Evolutionary conservation across 768 basidiomycete species (phyloP), one percentile per base, ranked within the genome.

Genomic region (Mycena rebaudengoi): DNA sequence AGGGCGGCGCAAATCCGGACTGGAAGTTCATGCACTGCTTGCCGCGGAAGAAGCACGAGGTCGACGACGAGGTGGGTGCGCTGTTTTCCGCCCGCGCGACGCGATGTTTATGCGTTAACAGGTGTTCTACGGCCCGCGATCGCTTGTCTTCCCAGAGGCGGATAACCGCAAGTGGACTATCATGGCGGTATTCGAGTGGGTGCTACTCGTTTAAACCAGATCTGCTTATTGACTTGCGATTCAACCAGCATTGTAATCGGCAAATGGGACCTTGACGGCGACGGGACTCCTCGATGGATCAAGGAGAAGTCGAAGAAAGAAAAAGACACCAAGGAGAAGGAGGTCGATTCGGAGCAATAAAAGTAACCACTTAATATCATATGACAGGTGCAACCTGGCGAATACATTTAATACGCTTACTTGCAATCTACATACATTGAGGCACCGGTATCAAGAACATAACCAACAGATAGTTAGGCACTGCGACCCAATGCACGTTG

Each of bases 131-230:
- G 94, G 96, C 8, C 87, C 91, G 35, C 89, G 96, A 45, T 95
- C 93, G 16, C 86, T 98, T 44, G 97, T 92, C 13, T 99, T 96
- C 85, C 91, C 88, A 16, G 96, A 96, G 77, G 91, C 95, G 0
- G 96, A 98, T 79, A 99, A 99, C 80, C 87, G 97, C 61, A 96
- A 96, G 75, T 97, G 95, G 96, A 96, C 96, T 0, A 97, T 90
- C 70, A 94, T 96, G 89, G 94, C 95, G 14, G 76, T 87, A 12
- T 97, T 98, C 70, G 94, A 95, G 93, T 95, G 70, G 58, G 91
- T 87, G 26, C 53, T 62, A 25, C 43, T 35, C 67, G 43, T 60
- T 54, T 63, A 56, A 39, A 32, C 44, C 40, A 13, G 51, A 40
- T 43, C 35, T 45, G 20, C 51, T 10, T 30, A 23, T 13, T 30